phyloP scores from a whole-genome alignment of 768 basidiomycete species.

The Lactifluus volemus region DNA sequence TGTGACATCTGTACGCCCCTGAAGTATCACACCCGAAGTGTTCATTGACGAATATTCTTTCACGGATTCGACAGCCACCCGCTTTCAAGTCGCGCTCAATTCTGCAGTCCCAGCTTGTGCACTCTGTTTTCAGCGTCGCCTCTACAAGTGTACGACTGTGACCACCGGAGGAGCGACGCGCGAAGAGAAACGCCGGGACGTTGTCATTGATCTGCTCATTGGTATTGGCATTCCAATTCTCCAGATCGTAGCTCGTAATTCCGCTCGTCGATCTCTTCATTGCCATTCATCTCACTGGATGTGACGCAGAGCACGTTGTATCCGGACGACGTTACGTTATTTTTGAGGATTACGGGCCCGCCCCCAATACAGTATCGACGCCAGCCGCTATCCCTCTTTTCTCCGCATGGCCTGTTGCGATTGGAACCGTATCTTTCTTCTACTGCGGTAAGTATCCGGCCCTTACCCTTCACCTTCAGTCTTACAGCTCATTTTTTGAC shows the following conservation, averaged over 20 bases:
- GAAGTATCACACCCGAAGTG: neutral
- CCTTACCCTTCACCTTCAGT: neutral
- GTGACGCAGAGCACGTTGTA: slow-evolving; percentile 4
- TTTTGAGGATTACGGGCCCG: slow-evolving; percentile 40
- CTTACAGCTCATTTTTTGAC: neutral
- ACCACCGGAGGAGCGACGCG: slow-evolving; percentile 27
- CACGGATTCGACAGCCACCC: slow-evolving; percentile 27
- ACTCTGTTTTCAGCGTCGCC: slow-evolving; percentile 41
- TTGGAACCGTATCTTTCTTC: slow-evolving; percentile 25
- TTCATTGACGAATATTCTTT: neutral
- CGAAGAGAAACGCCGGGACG: slow-evolving; percentile 25
- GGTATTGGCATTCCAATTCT: slow-evolving; percentile 22
- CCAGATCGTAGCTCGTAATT: slow-evolving; percentile 10
- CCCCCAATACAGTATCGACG: slow-evolving; percentile 27
- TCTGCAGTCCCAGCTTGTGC: slow-evolving; percentile 33
- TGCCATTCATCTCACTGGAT: neutral
- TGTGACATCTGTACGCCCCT: slow-evolving; percentile 45
- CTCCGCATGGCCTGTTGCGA: slow-evolving; percentile 20
- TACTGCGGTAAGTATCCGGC: slow-evolving; percentile 29
- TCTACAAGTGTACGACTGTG: slow-evolving; percentile 36
- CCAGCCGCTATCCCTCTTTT: slow-evolving; percentile 26
- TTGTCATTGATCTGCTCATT: slow-evolving; percentile 27
- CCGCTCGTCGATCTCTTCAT: no score
- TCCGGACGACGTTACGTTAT: slow-evolving; percentile 41
- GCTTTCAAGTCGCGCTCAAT: slow-evolving; percentile 28